Percentiles rank a stretch among this genome's conserved stretches.
Evolutionary conservation across 2,329 filamentous ascomycete species (phyloP).

Genomic region (Didymella exigua): DNA sequence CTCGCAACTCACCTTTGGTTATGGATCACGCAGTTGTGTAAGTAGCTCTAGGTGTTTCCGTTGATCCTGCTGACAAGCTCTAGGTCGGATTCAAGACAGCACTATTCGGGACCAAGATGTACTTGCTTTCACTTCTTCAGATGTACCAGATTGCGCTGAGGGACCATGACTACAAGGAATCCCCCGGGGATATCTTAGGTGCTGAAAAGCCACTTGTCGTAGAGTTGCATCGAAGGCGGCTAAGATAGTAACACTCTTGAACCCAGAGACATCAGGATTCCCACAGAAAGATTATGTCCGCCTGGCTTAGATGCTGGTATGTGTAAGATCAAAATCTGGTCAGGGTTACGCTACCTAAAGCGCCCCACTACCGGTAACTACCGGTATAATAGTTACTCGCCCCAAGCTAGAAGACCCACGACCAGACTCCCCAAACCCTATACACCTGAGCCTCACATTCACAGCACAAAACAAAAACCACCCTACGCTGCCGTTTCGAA

Average conservation of each 20-base stretch:
- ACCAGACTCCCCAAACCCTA: no score
- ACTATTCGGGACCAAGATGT: background rate
- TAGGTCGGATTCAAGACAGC: background rate
- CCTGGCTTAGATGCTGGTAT: no score
- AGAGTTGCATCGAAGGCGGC: background rate
- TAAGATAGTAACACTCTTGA: background rate
- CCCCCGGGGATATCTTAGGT: background rate
- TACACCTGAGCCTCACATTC: no score
- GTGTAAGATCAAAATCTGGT: no score
- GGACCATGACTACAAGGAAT: background rate
- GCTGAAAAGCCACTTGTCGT: background rate
- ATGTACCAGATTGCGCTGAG: background rate
- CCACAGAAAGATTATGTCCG: no score
- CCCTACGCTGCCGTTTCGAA: no score
- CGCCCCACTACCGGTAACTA: no score
- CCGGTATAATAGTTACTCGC: no score
- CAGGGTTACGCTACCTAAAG: no score
- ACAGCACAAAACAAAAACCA: no score
- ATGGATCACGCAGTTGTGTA: conserved; percentile 1
- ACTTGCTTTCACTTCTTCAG: background rate
- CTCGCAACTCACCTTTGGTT: background rate
- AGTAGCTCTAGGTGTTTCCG: background rate
- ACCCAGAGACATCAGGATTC: background rate
- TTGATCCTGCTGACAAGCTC: background rate
- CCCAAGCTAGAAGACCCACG: no score